Percentiles rank a stretch among this genome's conserved stretches.
Evolutionary conservation across 1,284 basidiomycete genomes (phyloP).

Genomic region (Pterulicium gracile): DNA sequence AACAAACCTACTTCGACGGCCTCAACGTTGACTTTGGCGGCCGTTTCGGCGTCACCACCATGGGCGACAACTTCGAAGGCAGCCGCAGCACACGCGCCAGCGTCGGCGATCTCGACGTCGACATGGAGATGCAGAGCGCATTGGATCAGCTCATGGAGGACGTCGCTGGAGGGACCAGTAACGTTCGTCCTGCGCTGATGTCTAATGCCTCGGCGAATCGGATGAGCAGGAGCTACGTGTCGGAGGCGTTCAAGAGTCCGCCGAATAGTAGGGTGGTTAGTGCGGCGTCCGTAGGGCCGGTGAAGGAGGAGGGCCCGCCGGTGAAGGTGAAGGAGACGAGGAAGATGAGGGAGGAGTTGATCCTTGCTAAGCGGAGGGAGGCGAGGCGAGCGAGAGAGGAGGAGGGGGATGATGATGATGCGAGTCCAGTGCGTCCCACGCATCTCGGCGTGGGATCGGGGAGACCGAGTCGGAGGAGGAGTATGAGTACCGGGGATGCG

Average conservation of each 20-base stretch:
- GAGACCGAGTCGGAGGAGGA: constrained; percentile 48
- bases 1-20: constrained; percentile 6
- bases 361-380: constrained; percentile 62
- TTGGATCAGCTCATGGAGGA: constrained; percentile 71
- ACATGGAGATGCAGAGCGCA: constrained; percentile 65
- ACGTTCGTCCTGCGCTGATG: constrained; percentile 24
- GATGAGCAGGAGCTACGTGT: constrained; percentile 15
- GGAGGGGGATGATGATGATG: constrained; percentile 23
- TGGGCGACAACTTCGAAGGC: constrained; percentile 12
- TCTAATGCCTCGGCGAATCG: constrained; percentile 24
- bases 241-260: constrained; percentile 16
- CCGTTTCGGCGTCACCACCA: constrained; percentile 26
- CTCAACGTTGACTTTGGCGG: constrained; percentile 36
- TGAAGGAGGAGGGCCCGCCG: constrained; percentile 50
- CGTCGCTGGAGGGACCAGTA: constrained; percentile 46
- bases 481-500: constrained; percentile 65
- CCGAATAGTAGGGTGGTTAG: constrained; percentile 26
- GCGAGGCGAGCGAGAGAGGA: constrained; percentile 43
- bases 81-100: constrained; percentile 11
- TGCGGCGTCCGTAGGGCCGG: constrained; percentile 26
- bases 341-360: constrained; percentile 45
- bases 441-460: constrained; percentile 29
- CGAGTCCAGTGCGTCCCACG: constrained; percentile 13
- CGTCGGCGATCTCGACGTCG: constrained; percentile 32
- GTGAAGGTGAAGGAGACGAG: constrained; percentile 14